phyloP scores from a whole-genome alignment of 169 alveolate genomes.

The Babesia divergens region DNA sequence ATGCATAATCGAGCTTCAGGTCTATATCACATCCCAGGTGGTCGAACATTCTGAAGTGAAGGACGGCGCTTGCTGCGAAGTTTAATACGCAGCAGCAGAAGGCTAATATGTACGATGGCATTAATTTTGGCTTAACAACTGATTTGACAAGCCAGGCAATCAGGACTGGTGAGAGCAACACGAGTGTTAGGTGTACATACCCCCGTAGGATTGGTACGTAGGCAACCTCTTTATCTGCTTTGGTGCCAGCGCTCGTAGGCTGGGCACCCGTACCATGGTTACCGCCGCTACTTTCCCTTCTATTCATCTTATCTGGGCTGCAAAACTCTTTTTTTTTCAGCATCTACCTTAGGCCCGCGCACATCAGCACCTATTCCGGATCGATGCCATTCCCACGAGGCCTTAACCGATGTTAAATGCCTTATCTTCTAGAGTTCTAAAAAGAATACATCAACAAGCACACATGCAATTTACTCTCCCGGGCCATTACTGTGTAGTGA shows the following conservation, averaged over 20 bases:
- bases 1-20: constrained; percentile 65
- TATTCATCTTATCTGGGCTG: no score
- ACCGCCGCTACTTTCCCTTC: no score
- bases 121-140: constrained; percentile 7
- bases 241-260: neutral
- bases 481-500: no score
- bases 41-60: constrained; percentile 44
- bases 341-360: no score
- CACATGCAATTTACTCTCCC: no score
- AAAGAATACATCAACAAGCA: no score
- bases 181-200: constrained; percentile 63
- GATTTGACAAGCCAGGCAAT: constrained; percentile 20
- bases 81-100: constrained; percentile 50
- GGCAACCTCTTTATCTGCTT: constrained; percentile 47
- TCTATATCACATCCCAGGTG: constrained; percentile 22
- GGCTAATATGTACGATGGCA: constrained; percentile 17
- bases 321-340: no score
- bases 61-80: constrained; percentile 53
- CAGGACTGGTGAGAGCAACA: constrained; percentile 65
- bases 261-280: no score
- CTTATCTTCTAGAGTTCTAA: no score
- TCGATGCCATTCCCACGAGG: no score
- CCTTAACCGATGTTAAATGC: no score
- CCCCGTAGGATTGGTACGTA: constrained; percentile 66
- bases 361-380: no score